Evolutionary conservation across 129 eudicot genomes (phyloP).

Genomic region (Mikania micrantha): DNA sequence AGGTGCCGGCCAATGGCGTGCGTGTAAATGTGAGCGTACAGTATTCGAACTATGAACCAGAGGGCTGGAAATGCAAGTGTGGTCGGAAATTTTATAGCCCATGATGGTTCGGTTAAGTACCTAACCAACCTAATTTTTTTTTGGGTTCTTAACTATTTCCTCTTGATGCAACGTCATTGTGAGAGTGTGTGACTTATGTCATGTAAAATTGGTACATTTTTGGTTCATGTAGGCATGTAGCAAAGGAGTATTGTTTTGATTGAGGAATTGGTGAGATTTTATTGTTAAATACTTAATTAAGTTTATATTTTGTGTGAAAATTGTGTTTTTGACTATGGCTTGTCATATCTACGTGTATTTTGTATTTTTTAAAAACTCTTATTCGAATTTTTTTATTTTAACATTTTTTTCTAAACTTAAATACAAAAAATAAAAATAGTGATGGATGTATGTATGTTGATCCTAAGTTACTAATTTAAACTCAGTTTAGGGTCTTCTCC

Average conservation of each 20-base stretch:
- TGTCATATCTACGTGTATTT: too few relatives aligned
- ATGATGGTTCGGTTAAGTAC: conserved; percentile 13
- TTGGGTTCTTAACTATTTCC: neutral
- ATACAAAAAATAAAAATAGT: too few relatives aligned
- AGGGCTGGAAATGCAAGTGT: conserved; percentile 86
- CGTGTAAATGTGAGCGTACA: conserved; percentile 31
- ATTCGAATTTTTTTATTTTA: too few relatives aligned
- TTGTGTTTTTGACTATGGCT: neutral
- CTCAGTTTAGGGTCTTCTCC: too few relatives aligned
- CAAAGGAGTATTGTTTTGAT: neutral
- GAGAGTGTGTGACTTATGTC: neutral
- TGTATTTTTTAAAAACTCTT: too few relatives aligned
- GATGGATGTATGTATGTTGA: too few relatives aligned
- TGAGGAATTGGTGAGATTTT: neutral
- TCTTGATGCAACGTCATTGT: neutral
- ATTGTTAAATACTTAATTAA: neutral
- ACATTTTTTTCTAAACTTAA: too few relatives aligned
- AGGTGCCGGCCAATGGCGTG: conserved; percentile 56
- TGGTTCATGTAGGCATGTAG: neutral
- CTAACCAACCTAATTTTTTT: neutral
- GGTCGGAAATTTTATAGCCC: conserved; percentile 54
- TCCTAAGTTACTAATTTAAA: too few relatives aligned
- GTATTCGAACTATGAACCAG: conserved; percentile 72
- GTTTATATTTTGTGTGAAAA: neutral
- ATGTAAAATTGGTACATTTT: neutral